Evolutionary conservation across 805 yeast species (phyloP), one percentile per base, ranked within the genome.

Genomic region (Suhomyces kilbournensis): DNA sequence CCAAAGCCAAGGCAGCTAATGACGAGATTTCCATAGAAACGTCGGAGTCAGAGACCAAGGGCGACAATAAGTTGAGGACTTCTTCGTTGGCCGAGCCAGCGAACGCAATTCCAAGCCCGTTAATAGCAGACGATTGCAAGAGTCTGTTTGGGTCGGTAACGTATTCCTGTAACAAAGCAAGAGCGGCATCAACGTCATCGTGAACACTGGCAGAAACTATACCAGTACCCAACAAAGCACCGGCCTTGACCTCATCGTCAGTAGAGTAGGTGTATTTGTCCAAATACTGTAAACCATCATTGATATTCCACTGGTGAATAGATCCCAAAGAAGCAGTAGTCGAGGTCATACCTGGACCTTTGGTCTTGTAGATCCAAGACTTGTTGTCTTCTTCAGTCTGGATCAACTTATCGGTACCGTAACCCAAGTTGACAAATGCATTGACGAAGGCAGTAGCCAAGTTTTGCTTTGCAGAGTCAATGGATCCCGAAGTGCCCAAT

Each of bases 191-290:
- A 43, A 92, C 90, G 56, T 93, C 99, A 66, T 93, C 97, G 70
- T 90, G 97, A 51, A 94, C 93, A 70, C 96, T 96, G 20, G 96
- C 80, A 26, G 96, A 89, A 5, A 90, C 85, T 46, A 94, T 80
- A 69, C 98, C 99, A 70, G 90, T 90, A 69, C 98, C 99, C 59
- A 94, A 79, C 53, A 94, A 77, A 4, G 99, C 97, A 71, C 99
- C 99, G 6, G 98, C 97, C 72, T 90, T 90, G 59, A 92, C 83
- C 64, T 90, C 93, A 53, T 84, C 86, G 61, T 91, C 96, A 15
- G 85, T 80, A 3, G 96, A 86, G 64, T 92, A 92, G 53, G 93
- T 75, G 68, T 87, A 92, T 69, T 88, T 89, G 71, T 94, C 98
- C 61, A 94, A 78, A 52, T 82, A 83, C 71, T 93, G 97, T 58